phyloP scores from a whole-genome alignment of 2,329 filamentous ascomycete genomes.

The Capronia epimyces region DNA sequence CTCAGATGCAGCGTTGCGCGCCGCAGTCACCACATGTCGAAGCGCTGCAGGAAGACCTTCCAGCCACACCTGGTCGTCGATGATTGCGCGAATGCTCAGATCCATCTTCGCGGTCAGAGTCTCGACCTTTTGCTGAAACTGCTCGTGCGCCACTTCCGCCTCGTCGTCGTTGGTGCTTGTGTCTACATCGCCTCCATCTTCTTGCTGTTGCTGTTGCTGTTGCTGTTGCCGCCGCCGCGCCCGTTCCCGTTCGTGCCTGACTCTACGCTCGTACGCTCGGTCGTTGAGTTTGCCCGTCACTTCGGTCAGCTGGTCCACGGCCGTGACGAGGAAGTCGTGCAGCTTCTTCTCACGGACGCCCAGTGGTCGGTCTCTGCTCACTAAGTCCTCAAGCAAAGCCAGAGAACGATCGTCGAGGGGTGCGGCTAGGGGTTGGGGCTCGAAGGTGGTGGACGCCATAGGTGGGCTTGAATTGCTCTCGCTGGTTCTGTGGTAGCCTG shows the following conservation, averaged over 20 bases:
- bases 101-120: conserved; percentile 53
- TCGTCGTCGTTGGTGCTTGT: neutral
- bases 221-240: conserved; percentile 1
- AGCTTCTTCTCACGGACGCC: conserved; percentile 7
- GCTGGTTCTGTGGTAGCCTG: neutral
- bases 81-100: conserved; percentile 50
- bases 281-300: conserved; percentile 16
- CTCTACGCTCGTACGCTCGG: conserved; percentile 7
- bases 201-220: neutral
- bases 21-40: conserved; percentile 39
- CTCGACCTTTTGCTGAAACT: conserved; percentile 44
- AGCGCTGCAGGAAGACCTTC: conserved; percentile 43
- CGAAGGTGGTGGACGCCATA: conserved; percentile 10
- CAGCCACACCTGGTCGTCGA: conserved; percentile 52
- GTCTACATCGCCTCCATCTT: conserved; percentile 2
- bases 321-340: conserved; percentile 9
- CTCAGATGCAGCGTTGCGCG: conserved; percentile 22
- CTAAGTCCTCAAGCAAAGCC: conserved; percentile 7
- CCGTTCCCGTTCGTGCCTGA: conserved; percentile 2
- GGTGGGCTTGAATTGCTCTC: neutral
- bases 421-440: conserved; percentile 13
- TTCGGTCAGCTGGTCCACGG: conserved; percentile 15
- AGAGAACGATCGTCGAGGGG: conserved; percentile 19
- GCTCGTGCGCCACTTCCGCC: conserved; percentile 8
- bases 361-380: neutral